Percentiles rank a stretch among this genome's conserved stretches.
Conservation (phyloP, 805 yeast species). For the Teunomyces lycoperdinae region DNA sequence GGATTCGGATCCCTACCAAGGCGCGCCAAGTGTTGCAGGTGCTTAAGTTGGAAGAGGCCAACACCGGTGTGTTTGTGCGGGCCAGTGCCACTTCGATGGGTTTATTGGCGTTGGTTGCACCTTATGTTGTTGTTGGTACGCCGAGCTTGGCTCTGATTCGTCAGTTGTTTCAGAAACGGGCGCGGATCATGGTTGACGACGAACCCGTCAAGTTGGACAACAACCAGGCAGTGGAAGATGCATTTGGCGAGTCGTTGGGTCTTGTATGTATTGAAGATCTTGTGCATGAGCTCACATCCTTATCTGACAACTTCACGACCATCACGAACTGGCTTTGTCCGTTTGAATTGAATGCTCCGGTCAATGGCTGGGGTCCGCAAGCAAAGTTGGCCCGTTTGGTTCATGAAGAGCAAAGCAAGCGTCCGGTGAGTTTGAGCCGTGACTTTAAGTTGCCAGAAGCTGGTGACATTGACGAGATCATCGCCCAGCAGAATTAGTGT, state of each 20-base stretch:
- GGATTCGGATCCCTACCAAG: constrained; percentile 64
- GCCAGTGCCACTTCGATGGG: constrained; percentile 58
- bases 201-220: constrained; percentile 44
- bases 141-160: constrained; percentile 75
- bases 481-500: constrained; percentile 59
- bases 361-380: constrained; percentile 72
- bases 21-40: constrained; percentile 57
- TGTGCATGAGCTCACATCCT: constrained; percentile 61
- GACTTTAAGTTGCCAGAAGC: constrained; percentile 65
- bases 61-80: constrained; percentile 73
- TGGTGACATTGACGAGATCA: constrained; percentile 62
- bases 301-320: constrained; percentile 63
- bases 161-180: constrained; percentile 74
- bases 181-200: constrained; percentile 43
- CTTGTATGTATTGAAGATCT: constrained; percentile 79
- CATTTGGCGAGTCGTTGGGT: constrained; percentile 56
- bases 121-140: constrained; percentile 69
- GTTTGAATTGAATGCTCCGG: constrained; percentile 65
- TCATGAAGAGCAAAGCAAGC: constrained; percentile 49
- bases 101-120: constrained; percentile 63
- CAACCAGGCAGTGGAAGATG: constrained; percentile 72
- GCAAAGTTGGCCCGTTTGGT: constrained; percentile 64
- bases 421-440: constrained; percentile 55
- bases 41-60: constrained; percentile 55
- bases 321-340: constrained; percentile 66